A percentile compares a stretch with the other conserved stretches of the same genome.
Conservation (phyloP, 2,329 filamentous ascomycete genomes). For the Exophiala spinifera region DNA sequence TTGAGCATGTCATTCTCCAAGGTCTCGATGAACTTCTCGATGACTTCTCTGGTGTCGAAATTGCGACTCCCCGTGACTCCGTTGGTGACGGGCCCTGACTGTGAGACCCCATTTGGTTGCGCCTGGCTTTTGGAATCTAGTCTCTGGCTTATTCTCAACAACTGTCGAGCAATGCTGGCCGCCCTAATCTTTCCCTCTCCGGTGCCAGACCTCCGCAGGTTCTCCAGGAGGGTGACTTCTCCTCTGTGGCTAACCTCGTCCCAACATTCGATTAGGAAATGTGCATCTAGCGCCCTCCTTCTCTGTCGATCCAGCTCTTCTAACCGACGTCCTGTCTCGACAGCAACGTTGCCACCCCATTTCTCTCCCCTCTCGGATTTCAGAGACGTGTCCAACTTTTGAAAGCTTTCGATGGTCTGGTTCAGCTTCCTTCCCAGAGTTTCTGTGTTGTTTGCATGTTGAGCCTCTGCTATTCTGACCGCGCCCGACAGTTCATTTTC, state of each 20-base stretch:
- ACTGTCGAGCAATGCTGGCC: conserved; percentile 86
- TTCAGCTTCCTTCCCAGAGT: conserved; percentile 85
- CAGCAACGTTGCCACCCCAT: conserved; percentile 77
- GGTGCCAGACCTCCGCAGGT: conserved; percentile 77
- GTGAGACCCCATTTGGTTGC: conserved; percentile 40
- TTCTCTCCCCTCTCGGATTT: conserved; percentile 46
- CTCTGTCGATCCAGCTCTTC: conserved; percentile 94
- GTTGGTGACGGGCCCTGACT: conserved; percentile 50
- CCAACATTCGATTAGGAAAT: conserved; percentile 96
- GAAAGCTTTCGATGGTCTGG: conserved; percentile 87
- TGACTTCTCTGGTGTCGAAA: conserved; percentile 75
- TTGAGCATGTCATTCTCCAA: conserved; percentile 92
- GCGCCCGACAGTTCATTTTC: conserved; percentile 89
- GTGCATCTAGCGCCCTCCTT: conserved; percentile 84
- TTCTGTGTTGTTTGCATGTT: conserved; percentile 88
- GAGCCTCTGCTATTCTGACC: conserved; percentile 83
- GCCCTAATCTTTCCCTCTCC: conserved; percentile 92
- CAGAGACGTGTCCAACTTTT: conserved; percentile 79
- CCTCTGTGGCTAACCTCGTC: conserved; percentile 89
- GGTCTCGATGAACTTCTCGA: conserved; percentile 95
- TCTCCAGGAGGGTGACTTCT: conserved; percentile 80
- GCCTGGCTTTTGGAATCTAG: conserved; percentile 76
- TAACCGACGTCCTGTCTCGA: conserved; percentile 88
- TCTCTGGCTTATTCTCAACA: conserved; percentile 90
- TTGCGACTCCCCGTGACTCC: conserved; percentile 41